Evolutionary conservation across 1,139 yeast species (phyloP), one percentile per base, ranked within the genome.

Genomic region (Taphrina deformans): DNA sequence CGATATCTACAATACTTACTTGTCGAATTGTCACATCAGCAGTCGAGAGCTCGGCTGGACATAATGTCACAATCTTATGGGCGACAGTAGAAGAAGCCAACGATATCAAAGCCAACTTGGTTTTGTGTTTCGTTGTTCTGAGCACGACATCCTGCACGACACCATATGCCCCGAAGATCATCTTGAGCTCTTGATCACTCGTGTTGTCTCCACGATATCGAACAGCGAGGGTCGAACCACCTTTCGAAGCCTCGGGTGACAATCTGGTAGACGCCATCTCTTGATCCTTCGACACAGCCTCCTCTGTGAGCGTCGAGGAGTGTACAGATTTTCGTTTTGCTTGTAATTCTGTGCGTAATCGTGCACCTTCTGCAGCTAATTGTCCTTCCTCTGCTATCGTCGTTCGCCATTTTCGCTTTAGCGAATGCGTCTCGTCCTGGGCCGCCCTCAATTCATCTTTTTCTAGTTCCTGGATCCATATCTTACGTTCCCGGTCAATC

Each of bases 221-320:
- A 3, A 68, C 46, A 31, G 44, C 44, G 23, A 68, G 23, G 6
- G 69, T 67, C 3, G 67, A 41, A 41, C 66, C 67, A 16, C 50
- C 23, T 10, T 44, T 7, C 7, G 48, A 3, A 7, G 48, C n/a
- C n/a, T 21, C n/a, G 7, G n/a, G 6, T 10, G 26, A 7, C 48
- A 7, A 9, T 12, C n/a, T n/a, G 48, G 24, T 7, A 2, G n/a
- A 2, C 6, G 27, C 4, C 6, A 1, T 7, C 7, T 24, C n/a
- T 21, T n/a, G 41, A 14, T 38, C 16, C n/a, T 38, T 31, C 35
- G 35, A 4, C 2, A 10, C 41, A 12, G 41, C 18, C 3, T 12
- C 16, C n/a, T 38, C 18, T n/a, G 18, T 38, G 33, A 29, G 33
- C 33, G 33, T 6, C 21, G 44, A 7, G 21, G n/a, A 14, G n/a